Percentiles rank a stretch among this genome's conserved stretches.
Conservation (phyloP, 2,329 filamentous ascomycete species). For the Neoscytalidium dimidiatum region DNA sequence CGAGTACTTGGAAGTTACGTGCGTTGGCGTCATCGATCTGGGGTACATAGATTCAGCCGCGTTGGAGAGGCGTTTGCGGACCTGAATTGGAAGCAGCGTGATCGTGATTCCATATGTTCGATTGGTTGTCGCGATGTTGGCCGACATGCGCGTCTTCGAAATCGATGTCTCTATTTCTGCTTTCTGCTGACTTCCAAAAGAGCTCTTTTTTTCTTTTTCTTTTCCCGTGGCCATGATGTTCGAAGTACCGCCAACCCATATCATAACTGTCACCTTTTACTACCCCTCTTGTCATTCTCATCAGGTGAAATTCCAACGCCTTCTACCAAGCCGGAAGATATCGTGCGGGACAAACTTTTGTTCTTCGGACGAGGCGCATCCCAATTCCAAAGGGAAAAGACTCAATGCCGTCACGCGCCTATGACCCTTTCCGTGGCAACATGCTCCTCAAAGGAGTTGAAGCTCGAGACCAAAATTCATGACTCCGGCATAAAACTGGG, state of each 20-base stretch:
- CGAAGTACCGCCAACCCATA: conserved; percentile 7
- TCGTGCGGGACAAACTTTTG: not conserved
- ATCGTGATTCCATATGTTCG: not conserved
- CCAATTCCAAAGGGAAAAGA: not conserved
- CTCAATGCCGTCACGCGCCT: not conserved
- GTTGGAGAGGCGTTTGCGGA: not conserved
- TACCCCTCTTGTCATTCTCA: conserved; percentile 4
- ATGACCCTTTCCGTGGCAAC: not conserved
- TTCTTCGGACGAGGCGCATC: not conserved
- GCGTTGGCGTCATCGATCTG: not conserved
- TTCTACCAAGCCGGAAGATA: not conserved
- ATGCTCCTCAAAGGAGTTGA: not conserved
- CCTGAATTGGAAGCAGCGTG: not conserved
- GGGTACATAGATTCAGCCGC: not conserved
- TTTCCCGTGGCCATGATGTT: conserved; percentile 12
- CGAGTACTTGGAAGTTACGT: not conserved
- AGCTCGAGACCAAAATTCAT: not conserved
- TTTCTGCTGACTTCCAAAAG: conserved; percentile 15
- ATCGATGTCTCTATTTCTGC: conserved; percentile 15
- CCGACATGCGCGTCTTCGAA: not conserved
- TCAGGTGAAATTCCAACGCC: conserved; percentile 2
- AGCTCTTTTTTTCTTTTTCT: conserved; percentile 16
- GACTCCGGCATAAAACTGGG: not conserved
- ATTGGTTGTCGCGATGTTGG: not conserved
- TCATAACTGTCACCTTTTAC: conserved; percentile 10